Conservation (phyloP, 352 stramenopile genomes). For the Halophytophthora batemanensis region DNA sequence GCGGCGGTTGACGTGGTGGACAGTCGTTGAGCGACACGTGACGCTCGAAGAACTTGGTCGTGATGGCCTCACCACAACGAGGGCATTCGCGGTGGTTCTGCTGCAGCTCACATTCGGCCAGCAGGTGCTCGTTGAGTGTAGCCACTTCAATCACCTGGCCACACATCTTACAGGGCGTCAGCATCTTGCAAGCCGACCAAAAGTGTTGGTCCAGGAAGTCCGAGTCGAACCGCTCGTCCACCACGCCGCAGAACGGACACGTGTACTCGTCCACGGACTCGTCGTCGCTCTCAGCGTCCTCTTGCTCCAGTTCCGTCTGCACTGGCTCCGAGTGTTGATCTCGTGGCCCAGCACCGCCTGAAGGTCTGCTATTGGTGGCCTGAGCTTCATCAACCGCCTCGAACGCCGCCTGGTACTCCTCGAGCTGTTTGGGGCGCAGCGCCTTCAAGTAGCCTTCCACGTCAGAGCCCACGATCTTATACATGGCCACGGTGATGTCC, state of each 20-base stretch:
- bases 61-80: conserved; percentile 84
- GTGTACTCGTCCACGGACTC: conserved; percentile 84
- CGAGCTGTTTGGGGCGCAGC: conserved; percentile 86
- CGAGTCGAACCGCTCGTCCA: conserved; percentile 86
- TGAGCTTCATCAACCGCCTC: conserved; percentile 54
- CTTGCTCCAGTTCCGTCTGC: conserved; percentile 25
- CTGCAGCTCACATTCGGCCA: conserved; percentile 86
- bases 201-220: conserved; percentile 91
- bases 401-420: conserved; percentile 91
- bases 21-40: conserved; percentile 79
- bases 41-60: conserved; percentile 77
- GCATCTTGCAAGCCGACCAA: conserved; percentile 89
- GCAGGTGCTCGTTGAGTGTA: conserved; percentile 87
- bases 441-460: conserved; percentile 79
- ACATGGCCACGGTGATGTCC: conserved; percentile 80
- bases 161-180: conserved; percentile 91
- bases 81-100: conserved; percentile 80
- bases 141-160: conserved; percentile 92
- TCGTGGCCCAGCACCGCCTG: conserved; percentile 7
- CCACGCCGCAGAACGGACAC: conserved; percentile 89
- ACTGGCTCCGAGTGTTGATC: conserved; percentile 20
- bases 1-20: conserved; percentile 45
- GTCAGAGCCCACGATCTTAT: conserved; percentile 50
- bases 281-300: conserved; percentile 56
- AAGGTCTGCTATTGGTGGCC: conserved; percentile 7